These are phyloP conservation scores for Globisporangium okanoganense DNA, from an alignment of 352 stramenopile genomes.

Conservation along the genomic window DNA sequence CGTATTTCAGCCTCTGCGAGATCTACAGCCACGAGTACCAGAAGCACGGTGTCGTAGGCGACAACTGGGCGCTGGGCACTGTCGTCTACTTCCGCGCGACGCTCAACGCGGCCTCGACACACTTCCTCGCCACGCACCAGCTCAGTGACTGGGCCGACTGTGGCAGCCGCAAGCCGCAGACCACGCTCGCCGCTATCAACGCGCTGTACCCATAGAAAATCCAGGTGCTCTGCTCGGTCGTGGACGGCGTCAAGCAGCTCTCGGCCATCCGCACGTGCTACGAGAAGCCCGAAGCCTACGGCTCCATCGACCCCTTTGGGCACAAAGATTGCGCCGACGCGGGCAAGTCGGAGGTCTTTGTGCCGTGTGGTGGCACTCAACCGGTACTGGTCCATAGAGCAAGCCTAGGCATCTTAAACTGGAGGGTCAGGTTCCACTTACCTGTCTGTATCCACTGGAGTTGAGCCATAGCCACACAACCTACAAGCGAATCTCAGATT, in stretches of 20 bases:
- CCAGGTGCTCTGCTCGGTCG: conserved; percentile 61
- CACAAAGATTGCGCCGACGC: conserved; percentile 10
- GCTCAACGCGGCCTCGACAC: conserved; percentile 40
- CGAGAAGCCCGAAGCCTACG: conserved; percentile 25
- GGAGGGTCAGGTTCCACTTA: neutral
- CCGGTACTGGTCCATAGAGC: conserved; percentile 7
- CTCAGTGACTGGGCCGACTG: conserved; percentile 48
- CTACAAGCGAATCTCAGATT: no score
- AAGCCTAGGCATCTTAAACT: neutral
- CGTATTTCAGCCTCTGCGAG: conserved; percentile 66
- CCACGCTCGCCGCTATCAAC: conserved; percentile 34
- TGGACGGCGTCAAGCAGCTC: conserved; percentile 53
- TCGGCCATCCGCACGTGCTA: conserved; percentile 70
- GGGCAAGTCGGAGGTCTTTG: neutral
- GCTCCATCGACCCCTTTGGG: conserved; percentile 1
- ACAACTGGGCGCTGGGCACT: conserved; percentile 43
- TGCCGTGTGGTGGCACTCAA: conserved; percentile 3
- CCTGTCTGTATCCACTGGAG: neutral
- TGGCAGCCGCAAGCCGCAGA: conserved; percentile 17
- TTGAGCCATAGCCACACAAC: no score
- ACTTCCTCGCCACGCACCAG: conserved; percentile 36
- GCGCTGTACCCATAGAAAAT: conserved; percentile 62
- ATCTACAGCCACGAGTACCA: conserved; percentile 86
- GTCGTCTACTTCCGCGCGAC: conserved; percentile 65
- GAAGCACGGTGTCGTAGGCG: conserved; percentile 64